phyloP scores from a whole-genome alignment of 495 filamentous ascomycete species.

The Bryoglossum gracile region DNA sequence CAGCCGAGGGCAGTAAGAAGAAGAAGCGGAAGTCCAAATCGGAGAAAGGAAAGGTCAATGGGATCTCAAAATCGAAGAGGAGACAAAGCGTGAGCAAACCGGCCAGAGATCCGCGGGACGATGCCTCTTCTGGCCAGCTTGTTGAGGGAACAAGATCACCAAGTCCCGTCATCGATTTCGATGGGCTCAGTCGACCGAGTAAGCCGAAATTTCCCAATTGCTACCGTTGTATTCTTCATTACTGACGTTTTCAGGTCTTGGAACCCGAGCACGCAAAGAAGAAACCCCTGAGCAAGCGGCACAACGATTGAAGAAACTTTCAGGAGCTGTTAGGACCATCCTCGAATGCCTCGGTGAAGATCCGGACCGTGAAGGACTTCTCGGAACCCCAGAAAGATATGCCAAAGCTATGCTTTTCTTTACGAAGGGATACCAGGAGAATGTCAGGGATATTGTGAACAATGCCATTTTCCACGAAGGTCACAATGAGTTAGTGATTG shows the following conservation, averaged over 20 bases:
- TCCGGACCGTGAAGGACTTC: slow-evolving; percentile 81
- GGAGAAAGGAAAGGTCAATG: slow-evolving; percentile 7
- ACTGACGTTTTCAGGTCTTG: slow-evolving; percentile 28
- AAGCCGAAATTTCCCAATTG: slow-evolving; percentile 18
- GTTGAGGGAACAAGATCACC: slow-evolving; percentile 36
- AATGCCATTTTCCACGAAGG: slow-evolving; percentile 94
- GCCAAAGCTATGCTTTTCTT: slow-evolving; percentile 97
- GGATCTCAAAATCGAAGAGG: slow-evolving; percentile 25
- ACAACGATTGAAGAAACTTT: slow-evolving; percentile 65
- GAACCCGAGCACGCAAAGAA: slow-evolving; percentile 74
- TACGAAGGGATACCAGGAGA: slow-evolving; percentile 98
- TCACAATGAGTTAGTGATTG: slow-evolving; percentile 94
- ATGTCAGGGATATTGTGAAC: slow-evolving; percentile 87
- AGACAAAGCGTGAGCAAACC: slow-evolving; percentile 54
- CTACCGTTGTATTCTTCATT: background rate
- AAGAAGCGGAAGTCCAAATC: slow-evolving; percentile 19
- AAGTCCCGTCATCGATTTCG: slow-evolving; percentile 65
- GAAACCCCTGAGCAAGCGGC: slow-evolving; percentile 67
- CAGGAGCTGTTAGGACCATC: slow-evolving; percentile 81
- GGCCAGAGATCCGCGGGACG: slow-evolving; percentile 68
- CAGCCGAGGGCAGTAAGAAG: slow-evolving; percentile 26
- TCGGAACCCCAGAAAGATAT: slow-evolving; percentile 82
- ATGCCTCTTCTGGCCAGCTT: slow-evolving; percentile 39
- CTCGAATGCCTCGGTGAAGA: slow-evolving; percentile 96
- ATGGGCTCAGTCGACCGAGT: slow-evolving; percentile 68